Percentiles rank a stretch among this genome's conserved stretches.
phyloP scores from a whole-genome alignment of 202 grass and related monocot genomes.

The Panicum virgatum region DNA sequence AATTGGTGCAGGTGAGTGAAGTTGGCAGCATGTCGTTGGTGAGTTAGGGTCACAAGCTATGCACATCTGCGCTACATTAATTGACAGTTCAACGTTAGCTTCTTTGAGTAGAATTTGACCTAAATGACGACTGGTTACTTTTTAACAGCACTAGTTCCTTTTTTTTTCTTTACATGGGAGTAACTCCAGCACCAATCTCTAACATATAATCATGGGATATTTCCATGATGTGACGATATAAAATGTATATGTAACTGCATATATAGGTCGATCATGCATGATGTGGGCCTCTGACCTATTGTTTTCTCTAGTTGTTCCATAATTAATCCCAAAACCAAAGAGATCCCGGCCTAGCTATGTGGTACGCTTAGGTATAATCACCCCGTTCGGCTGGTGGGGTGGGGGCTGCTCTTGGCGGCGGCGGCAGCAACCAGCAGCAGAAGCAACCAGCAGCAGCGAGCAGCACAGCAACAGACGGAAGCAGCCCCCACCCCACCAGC shows the following conservation, averaged over 20 bases:
- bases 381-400: no score
- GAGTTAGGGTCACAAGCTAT: constrained; percentile 1
- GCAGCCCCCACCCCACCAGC: no score
- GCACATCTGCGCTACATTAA: neutral
- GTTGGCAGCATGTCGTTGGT: constrained; percentile 21
- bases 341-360: constrained; percentile 31
- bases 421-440: no score
- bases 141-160: neutral
- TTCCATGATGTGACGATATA: neutral
- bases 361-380: constrained; percentile 56
- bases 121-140: neutral
- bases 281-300: constrained; percentile 55
- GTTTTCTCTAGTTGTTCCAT: no score
- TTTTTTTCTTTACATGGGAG: no score
- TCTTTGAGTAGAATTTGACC: constrained; percentile 7
- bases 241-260: neutral
- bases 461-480: no score
- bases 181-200: no score
- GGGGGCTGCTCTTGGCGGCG: no score
- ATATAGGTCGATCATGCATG: constrained; percentile 17
- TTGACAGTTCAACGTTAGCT: constrained; percentile 38
- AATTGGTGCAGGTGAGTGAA: constrained; percentile 21
- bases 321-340: constrained; percentile 1
- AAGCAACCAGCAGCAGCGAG: no score
- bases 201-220: no score